Conservation (phyloP, 1,284 basidiomycete species). For the Naganishia liquefaciens region DNA sequence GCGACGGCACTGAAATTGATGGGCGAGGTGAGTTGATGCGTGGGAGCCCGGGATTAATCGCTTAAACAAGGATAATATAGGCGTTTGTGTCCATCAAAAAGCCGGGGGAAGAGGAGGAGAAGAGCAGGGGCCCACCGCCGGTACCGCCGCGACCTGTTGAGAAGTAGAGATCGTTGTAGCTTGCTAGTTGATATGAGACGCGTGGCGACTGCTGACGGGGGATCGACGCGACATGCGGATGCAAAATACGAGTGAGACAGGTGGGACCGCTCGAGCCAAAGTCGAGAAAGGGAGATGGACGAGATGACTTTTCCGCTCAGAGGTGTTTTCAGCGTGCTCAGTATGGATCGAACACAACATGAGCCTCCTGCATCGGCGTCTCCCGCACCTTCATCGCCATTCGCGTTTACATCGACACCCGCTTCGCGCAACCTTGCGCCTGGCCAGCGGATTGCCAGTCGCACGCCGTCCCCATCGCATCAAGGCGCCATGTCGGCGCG, state of each 20-base stretch:
- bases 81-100: slow-evolving; percentile 63
- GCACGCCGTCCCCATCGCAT: background rate
- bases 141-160: slow-evolving; percentile 9
- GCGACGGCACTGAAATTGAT: slow-evolving; percentile 81
- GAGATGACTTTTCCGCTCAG: background rate
- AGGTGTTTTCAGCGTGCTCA: background rate
- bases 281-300: background rate
- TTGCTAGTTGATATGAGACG: background rate
- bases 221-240: background rate
- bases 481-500: background rate
- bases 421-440: background rate
- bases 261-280: background rate
- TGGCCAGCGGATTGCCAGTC: background rate
- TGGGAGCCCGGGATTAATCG: background rate
- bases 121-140: slow-evolving; percentile 1
- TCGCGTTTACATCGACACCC: background rate
- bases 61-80: slow-evolving; percentile 33
- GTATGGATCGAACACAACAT: no score
- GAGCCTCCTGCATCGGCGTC: background rate
- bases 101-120: slow-evolving; percentile 56
- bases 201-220: background rate
- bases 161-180: background rate
- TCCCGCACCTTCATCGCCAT: background rate
- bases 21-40: slow-evolving; percentile 65
- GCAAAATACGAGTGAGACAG: background rate